Evolutionary conservation across 73 alveolate genomes (phyloP), one percentile per base, ranked within the genome.

Genomic region (Paramecium primaurelia): DNA sequence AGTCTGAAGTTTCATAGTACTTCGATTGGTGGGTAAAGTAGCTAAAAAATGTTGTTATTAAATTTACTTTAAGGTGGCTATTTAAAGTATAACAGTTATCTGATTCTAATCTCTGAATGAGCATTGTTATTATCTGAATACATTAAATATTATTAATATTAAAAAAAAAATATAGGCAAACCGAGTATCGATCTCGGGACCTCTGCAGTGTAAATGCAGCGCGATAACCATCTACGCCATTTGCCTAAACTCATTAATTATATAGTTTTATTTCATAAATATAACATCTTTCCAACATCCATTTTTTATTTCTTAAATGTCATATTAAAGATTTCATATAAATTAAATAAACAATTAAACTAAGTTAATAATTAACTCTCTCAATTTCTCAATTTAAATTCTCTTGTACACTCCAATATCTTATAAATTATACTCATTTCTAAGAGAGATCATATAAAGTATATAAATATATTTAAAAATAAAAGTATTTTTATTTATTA

Each of bases 151-250:
- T 73, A 36, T 12, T 36, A 37, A 34, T 73, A 86, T 58, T 26
- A 36, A 86, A 58, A 86, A 54, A 86, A 86, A 86, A 58, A 86
- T 54, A 58, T 86, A 86, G 93, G 93, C 93, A 59, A 86, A 86
- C 93, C 93, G 93, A 86, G 93, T 86, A 86, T 86, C 93, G 93
- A 86, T 86, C 93, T 86, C 93, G 93, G 93, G 93, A 86, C 93
- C 93, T 86, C 93, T 86, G 93, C 93, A 86, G 93, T 86, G 93
- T 86, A 86, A 86, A 86, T 86, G 93, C 93, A 86, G 93, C 93
- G 93, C 93, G 93, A 86, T 86, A 86, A 86, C 93, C 93, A 86
- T 86, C 93, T 86, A 86, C 93, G 93, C 93, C 93, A 86, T 86
- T 86, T 59, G 93, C 93, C 93, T 86, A 59, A n/a, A 10, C 73